Evolutionary conservation across 768 basidiomycete species (phyloP).

Genomic region (Psilocybe azurescens): DNA sequence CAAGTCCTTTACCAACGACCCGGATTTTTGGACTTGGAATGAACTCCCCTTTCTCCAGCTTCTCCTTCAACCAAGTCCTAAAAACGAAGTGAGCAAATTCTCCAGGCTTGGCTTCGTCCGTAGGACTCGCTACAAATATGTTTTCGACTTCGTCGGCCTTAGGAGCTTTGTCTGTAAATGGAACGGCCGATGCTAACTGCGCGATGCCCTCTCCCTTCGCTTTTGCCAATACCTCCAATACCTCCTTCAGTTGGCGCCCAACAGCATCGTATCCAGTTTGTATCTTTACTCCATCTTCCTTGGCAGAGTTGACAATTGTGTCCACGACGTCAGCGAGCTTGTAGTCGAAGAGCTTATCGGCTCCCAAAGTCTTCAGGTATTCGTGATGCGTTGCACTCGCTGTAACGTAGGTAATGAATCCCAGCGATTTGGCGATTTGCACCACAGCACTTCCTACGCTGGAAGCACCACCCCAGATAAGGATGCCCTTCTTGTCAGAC

Average conservation of each 20-base stretch:
- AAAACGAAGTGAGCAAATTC: neutral
- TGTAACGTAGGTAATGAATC: neutral
- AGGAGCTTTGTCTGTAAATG: neutral
- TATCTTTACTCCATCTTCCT: neutral
- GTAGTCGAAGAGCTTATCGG: neutral
- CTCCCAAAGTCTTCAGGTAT: neutral
- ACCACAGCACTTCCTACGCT: neutral
- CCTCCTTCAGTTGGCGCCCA: neutral
- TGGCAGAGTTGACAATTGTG: neutral
- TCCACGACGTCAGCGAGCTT: neutral
- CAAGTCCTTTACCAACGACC: neutral
- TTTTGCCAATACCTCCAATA: neutral
- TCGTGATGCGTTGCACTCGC: neutral
- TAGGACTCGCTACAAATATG: neutral
- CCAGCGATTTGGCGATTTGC: neutral
- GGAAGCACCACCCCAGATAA: neutral
- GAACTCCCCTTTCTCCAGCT: neutral
- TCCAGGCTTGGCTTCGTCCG: neutral
- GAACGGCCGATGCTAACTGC: neutral
- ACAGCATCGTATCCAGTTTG: neutral
- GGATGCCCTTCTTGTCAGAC: neutral
- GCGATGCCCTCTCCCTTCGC: neutral
- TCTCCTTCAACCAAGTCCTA: neutral
- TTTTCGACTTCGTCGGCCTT: neutral
- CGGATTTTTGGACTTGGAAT: neutral